phyloP scores from a whole-genome alignment of 345 rosid species.

The Abelmoschus esculentus region DNA sequence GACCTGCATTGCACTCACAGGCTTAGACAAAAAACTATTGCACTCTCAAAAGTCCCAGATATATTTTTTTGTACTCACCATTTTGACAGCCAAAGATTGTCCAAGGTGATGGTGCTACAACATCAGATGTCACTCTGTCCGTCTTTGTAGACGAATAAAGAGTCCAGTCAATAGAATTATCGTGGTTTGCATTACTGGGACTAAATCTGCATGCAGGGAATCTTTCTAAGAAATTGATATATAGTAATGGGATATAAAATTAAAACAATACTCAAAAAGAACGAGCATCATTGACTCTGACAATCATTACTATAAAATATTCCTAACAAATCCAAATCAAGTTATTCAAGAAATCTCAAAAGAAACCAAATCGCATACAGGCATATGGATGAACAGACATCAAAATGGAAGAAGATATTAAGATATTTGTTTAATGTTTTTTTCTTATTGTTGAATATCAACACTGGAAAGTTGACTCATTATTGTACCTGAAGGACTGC shows the following conservation, averaged over 20 bases:
- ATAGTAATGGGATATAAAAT: background rate
- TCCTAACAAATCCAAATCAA: constrained; percentile 7
- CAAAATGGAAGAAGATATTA: background rate
- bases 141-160: constrained; percentile 41
- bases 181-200: constrained; percentile 39
- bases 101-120: constrained; percentile 92
- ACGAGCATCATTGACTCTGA: background rate
- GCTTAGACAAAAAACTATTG: constrained; percentile 14
- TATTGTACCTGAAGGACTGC: constrained; percentile 56
- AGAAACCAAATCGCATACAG: background rate
- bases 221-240: constrained; percentile 10
- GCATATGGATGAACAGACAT: background rate
- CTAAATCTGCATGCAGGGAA: constrained; percentile 43
- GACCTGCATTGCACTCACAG: constrained; percentile 42
- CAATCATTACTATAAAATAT: background rate
- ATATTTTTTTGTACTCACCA: constrained; percentile 32
- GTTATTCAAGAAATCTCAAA: constrained; percentile 1
- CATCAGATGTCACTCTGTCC: constrained; percentile 67
- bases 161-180: constrained; percentile 68
- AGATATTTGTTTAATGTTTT: background rate
- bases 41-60: background rate
- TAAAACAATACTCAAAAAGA: constrained; percentile 8
- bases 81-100: constrained; percentile 92
- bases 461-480: background rate
- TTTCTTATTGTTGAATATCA: background rate